phyloP scores from a whole-genome alignment of 345 rosid genomes.

The Sonneratia alba region DNA sequence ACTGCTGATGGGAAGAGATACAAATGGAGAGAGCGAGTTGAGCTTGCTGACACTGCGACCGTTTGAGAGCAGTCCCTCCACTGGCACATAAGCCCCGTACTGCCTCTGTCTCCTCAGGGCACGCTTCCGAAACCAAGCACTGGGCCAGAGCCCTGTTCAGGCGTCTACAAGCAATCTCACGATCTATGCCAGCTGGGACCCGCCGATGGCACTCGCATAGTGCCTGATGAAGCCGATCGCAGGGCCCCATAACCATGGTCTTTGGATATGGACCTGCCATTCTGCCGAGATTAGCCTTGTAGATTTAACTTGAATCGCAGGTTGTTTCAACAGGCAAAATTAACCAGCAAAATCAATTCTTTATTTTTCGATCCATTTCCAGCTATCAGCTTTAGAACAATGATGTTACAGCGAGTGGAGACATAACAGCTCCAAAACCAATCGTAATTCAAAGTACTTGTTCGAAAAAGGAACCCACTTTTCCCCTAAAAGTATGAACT shows the following conservation, averaged over 20 bases:
- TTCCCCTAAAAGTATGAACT: too few species aligned
- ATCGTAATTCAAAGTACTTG: too few species aligned
- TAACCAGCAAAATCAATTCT: not conserved
- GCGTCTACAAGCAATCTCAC: constrained; percentile 55
- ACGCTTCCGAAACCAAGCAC: constrained; percentile 57
- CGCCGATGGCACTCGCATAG: constrained; percentile 61
- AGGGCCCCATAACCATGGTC: constrained; percentile 12
- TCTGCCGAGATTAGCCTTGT: not conserved
- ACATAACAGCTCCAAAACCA: too few species aligned
- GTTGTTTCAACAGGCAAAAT: not conserved
- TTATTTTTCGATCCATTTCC: not conserved
- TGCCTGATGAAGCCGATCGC: constrained; percentile 59
- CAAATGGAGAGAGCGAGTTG: constrained; percentile 62
- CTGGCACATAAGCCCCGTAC: constrained; percentile 65
- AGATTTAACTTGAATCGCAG: not conserved
- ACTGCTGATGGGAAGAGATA: constrained; percentile 29
- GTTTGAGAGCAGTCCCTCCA: constrained; percentile 75
- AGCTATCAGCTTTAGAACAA: not conserved
- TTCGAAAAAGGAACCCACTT: too few species aligned
- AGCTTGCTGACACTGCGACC: constrained; percentile 78
- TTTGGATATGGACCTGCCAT: not conserved
- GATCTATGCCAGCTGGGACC: constrained; percentile 34
- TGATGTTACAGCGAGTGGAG: too few species aligned
- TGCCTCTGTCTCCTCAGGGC: constrained; percentile 73
- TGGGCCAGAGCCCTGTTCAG: constrained; percentile 64